Conservation (phyloP, 495 filamentous ascomycete species). For the Talaromyces wortmannii region DNA sequence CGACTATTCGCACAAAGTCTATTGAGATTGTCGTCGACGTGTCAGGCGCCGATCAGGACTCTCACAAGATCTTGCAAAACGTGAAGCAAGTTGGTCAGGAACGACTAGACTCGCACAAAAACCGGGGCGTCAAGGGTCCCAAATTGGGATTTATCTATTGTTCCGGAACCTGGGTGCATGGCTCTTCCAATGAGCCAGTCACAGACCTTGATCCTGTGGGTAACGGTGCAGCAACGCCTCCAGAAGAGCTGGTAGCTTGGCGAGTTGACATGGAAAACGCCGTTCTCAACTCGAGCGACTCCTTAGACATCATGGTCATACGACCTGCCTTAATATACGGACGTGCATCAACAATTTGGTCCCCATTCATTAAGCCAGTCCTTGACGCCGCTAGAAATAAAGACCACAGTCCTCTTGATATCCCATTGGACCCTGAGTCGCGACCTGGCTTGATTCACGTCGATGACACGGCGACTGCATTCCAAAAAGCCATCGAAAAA, state of each 20-base stretch:
- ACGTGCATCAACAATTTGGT: conserved; percentile 15
- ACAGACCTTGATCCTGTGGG: conserved; percentile 23
- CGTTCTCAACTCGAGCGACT: conserved; percentile 19
- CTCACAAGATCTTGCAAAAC: conserved; percentile 9
- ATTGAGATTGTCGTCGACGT: conserved; percentile 33
- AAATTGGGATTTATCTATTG: conserved; percentile 38
- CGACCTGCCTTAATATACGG: conserved; percentile 32
- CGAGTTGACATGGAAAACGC: conserved; percentile 25
- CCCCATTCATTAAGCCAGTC: conserved; percentile 13
- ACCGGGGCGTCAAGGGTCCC: conserved; percentile 8
- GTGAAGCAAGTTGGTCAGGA: conserved; percentile 14
- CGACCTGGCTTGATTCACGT: conserved; percentile 25
- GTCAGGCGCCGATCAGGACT: conserved; percentile 11
- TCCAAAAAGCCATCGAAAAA: conserved; percentile 26
- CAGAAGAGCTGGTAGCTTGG: conserved; percentile 20
- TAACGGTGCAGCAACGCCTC: conserved; percentile 1
- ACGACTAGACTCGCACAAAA: conserved; percentile 7
- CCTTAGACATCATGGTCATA: conserved; percentile 29
- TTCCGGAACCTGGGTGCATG: conserved; percentile 35
- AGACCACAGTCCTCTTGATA: background rate
- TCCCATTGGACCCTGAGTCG: conserved; percentile 14
- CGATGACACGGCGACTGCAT: conserved; percentile 28
- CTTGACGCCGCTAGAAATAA: conserved; percentile 14
- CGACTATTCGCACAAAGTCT: conserved; percentile 11
- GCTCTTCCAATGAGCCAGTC: conserved; percentile 15